phyloP scores from a whole-genome alignment of 2,329 filamentous ascomycete species.

The Pseudogymnoascus sp. region DNA sequence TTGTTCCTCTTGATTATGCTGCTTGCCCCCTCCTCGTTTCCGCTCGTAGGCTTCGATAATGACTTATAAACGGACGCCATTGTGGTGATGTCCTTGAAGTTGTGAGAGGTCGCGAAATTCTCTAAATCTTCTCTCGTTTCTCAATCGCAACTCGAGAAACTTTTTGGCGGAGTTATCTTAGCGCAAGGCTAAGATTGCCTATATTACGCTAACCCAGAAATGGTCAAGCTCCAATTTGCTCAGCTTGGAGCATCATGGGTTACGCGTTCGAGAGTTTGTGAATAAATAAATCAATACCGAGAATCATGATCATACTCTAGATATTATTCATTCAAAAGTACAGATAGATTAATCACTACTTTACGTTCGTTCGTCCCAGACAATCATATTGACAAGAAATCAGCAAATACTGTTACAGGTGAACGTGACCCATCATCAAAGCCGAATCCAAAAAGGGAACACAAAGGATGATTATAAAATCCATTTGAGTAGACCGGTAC shows the following conservation, averaged over 20 bases:
- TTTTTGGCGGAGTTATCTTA: conserved; percentile 13
- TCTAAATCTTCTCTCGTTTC: conserved; percentile 13
- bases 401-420: conserved; percentile 13
- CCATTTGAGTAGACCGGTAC: conserved; percentile 10
- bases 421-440: conserved; percentile 14
- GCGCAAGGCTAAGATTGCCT: conserved; percentile 5
- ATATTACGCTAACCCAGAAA: conserved; percentile 5
- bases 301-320: not conserved
- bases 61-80: conserved; percentile 73
- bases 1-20: conserved; percentile 48
- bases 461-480: conserved; percentile 9
- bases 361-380: not conserved
- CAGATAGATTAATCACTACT: not conserved
- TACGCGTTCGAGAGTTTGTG: not conserved
- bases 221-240: not conserved
- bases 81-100: conserved; percentile 22
- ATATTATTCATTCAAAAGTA: not conserved
- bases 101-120: conserved; percentile 20
- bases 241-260: conserved; percentile 2
- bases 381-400: conserved; percentile 2
- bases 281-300: not conserved
- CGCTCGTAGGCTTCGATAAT: conserved; percentile 51
- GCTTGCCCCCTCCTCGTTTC: conserved; percentile 19
- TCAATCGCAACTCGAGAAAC: conserved; percentile 15
- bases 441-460: conserved; percentile 15